A percentile compares a stretch with the other conserved stretches of the same genome.
These are phyloP conservation scores for Monosporascus sp. DNA, from an alignment of 2,329 filamentous ascomycete species.

Conservation along the genomic window DNA sequence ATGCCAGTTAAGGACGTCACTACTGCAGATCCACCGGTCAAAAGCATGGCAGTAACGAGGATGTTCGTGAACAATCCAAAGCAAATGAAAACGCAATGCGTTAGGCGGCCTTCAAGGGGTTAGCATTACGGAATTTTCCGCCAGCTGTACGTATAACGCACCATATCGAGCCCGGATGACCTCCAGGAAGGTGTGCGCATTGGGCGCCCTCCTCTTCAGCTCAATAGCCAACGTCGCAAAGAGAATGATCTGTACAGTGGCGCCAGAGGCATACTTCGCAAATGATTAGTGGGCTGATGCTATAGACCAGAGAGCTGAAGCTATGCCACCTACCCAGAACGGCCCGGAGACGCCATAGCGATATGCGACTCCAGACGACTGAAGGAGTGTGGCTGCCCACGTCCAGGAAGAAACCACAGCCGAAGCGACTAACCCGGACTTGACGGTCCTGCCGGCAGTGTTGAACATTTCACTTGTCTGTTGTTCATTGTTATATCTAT, in stretches of 20 bases:
- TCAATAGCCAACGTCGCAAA: conserved; percentile 87
- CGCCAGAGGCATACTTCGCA: conserved; percentile 52
- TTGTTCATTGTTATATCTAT: conserved; percentile 48
- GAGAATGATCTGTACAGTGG: conserved; percentile 76
- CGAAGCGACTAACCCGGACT: conserved; percentile 77
- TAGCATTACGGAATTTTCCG: not conserved
- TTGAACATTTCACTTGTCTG: conserved; percentile 90
- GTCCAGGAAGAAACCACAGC: conserved; percentile 89
- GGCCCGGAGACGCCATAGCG: conserved; percentile 62
- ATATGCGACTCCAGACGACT: conserved; percentile 73
- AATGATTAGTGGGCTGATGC: not conserved
- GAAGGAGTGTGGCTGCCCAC: conserved; percentile 76
- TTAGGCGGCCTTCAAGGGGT: conserved; percentile 23
- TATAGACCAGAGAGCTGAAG: not conserved
- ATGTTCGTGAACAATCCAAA: conserved; percentile 81
- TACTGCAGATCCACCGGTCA: conserved; percentile 75
- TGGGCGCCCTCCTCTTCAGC: conserved; percentile 75
- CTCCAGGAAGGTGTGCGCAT: conserved; percentile 78
- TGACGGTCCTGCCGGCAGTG: conserved; percentile 78
- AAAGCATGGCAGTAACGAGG: conserved; percentile 78
- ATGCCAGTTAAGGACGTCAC: conserved; percentile 65
- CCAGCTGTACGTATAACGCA: conserved; percentile 9
- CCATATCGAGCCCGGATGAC: conserved; percentile 79
- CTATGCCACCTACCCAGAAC: conserved; percentile 31
- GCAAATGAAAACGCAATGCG: conserved; percentile 71